phyloP scores from a whole-genome alignment of 768 basidiomycete species.

The Cubamyces lactineus region DNA sequence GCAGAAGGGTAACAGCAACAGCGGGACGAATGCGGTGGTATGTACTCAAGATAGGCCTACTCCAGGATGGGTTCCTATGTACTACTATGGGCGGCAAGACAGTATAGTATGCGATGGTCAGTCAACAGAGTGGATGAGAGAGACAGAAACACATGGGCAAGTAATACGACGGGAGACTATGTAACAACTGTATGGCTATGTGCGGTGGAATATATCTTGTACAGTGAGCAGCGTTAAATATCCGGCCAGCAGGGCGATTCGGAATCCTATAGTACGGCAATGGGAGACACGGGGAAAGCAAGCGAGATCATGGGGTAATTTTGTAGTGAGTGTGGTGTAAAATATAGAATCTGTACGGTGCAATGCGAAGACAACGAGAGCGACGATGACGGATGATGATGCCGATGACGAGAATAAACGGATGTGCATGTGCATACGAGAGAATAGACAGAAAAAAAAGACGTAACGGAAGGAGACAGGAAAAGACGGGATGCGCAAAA shows the following conservation, averaged over 20 bases:
- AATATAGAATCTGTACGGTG: not conserved
- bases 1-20: not conserved
- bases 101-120: too few relatives aligned
- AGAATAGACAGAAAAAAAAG: not conserved
- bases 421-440: slow-evolving; percentile 9
- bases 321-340: not conserved
- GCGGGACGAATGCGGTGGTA: slow-evolving; percentile 1
- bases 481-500: not conserved
- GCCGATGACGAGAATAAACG: not conserved
- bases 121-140: too few relatives aligned
- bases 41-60: slow-evolving; percentile 7
- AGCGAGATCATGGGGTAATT: not conserved
- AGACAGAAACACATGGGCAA: too few relatives aligned
- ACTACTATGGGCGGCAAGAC: not conserved
- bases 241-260: not conserved
- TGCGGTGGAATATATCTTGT: not conserved
- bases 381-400: too few relatives aligned
- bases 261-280: not conserved
- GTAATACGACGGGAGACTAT: not conserved
- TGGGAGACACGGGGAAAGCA: not conserved
- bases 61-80: not conserved
- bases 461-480: not conserved
- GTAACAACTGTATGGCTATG: slow-evolving; percentile 11
- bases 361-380: not conserved
- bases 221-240: slow-evolving; percentile 11